phyloP scores from a whole-genome alignment of 129 eudicot genomes.

The Arctium minus region DNA sequence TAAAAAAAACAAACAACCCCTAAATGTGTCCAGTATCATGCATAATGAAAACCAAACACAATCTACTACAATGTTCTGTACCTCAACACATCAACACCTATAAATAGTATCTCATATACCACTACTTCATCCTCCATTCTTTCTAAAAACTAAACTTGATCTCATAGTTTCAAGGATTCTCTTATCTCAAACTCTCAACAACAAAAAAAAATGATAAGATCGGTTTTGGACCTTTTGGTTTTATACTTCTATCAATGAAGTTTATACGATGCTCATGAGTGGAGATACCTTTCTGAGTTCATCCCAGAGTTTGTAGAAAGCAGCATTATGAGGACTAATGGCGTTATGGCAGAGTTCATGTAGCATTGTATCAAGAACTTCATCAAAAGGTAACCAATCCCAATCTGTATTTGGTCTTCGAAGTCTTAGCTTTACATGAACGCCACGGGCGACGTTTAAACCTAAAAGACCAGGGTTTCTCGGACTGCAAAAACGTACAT shows the following conservation, averaged over 20 bases:
- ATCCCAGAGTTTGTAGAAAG: slow-evolving; percentile 97
- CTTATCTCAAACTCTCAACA: neutral
- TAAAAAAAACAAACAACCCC: no score
- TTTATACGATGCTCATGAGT: neutral
- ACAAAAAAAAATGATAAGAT: neutral
- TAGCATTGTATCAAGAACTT: slow-evolving; percentile 93
- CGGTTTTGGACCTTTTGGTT: neutral
- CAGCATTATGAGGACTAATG: slow-evolving; percentile 85
- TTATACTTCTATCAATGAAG: neutral
- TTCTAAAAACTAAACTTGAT: neutral
- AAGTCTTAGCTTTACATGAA: slow-evolving; percentile 84
- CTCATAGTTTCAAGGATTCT: neutral
- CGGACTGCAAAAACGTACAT: slow-evolving; percentile 55
- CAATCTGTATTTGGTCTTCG: slow-evolving; percentile 72
- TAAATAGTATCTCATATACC: neutral
- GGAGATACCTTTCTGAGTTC: slow-evolving; percentile 69
- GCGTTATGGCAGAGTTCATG: slow-evolving; percentile 94
- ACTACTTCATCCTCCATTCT: neutral
- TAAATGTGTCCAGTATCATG: neutral
- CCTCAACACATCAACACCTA: neutral
- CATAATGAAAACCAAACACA: neutral
- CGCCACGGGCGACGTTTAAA: slow-evolving; percentile 74
- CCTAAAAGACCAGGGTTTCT: slow-evolving; percentile 63
- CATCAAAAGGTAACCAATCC: slow-evolving; percentile 68
- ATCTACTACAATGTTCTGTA: neutral